These are phyloP conservation scores for Hymenoscyphus albidus DNA, from an alignment of 2,329 filamentous ascomycete genomes.

Conservation along the genomic window DNA sequence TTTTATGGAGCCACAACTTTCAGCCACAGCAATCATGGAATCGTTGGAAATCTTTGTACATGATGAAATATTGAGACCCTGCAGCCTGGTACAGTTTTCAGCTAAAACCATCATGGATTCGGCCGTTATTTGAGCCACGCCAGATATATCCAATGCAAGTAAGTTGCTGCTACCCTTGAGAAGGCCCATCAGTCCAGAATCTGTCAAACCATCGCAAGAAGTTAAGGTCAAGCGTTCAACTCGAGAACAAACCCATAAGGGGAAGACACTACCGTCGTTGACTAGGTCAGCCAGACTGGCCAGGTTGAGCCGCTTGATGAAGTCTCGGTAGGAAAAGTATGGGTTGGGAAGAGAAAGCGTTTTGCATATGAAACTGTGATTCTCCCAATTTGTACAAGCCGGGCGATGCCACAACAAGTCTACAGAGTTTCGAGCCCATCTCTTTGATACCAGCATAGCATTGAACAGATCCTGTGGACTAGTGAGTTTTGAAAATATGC, in stretches of 20 bases:
- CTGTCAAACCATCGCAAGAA: slow-evolving; percentile 80
- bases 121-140: slow-evolving; percentile 76
- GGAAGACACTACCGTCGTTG: slow-evolving; percentile 84
- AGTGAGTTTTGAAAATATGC: slow-evolving; percentile 81
- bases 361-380: slow-evolving; percentile 74
- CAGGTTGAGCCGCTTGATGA: slow-evolving; percentile 89
- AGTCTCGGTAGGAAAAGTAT: slow-evolving; percentile 83
- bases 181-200: slow-evolving; percentile 75
- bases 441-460: slow-evolving; percentile 91
- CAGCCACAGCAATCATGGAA: slow-evolving; percentile 74
- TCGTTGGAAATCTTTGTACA: slow-evolving; percentile 84
- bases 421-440: slow-evolving; percentile 89
- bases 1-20: slow-evolving; percentile 82
- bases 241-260: slow-evolving; percentile 79
- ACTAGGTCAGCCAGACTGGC: slow-evolving; percentile 70
- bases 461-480: slow-evolving; percentile 72
- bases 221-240: slow-evolving; percentile 92
- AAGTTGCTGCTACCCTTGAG: slow-evolving; percentile 76
- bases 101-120: slow-evolving; percentile 74
- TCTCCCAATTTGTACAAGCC: slow-evolving; percentile 80
- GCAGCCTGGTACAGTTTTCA: slow-evolving; percentile 75
- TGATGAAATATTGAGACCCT: slow-evolving; percentile 88
- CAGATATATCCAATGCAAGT: slow-evolving; percentile 85
- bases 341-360: slow-evolving; percentile 70
- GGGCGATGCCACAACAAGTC: slow-evolving; percentile 94